Base-by-base conservation (phyloP, 331 rosid genomes). In the Acacia concinna region DNA sequence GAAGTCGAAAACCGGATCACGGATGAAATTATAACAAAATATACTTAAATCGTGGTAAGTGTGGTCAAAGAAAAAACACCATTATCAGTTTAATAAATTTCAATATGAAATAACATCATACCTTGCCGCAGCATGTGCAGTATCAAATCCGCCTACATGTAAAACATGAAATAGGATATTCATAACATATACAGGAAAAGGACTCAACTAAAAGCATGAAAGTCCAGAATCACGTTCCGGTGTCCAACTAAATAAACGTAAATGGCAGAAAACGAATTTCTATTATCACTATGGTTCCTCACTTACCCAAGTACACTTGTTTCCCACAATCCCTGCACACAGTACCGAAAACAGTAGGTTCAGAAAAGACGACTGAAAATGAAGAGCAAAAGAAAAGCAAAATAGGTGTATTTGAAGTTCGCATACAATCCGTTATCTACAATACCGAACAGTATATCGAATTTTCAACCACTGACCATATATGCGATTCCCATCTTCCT, bases 401-500 rank as follows among this genome's bases (percentile, higher is more conserved):
- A 12, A 11, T 38, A 30, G 31, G 35, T 1, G 27, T 10, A 30
- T 31, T 12, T 7, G 41, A 20, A 44, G 60, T 70, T 46, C 60
- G 25, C 20, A 47, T 4, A 76, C 6, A 6, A 52, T 59, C 31
- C 46, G 13, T 56, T 38, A 56, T 23, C 28, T 8, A 47, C 30
- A 20, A 65, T 52, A 70, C 60, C 25, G 59, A 51, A 56, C n/a
- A 70, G 79, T 8, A 11, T 12, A 35, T 35, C 15, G 32, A 56
- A 68, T 32, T 44, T 56, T 68, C 38, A 47, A 80, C 68, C 47
- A 27, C 94, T 31, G 31, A 94, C 98, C 98, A 94, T 68, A 94
- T 94, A 79, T 94, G 98, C 69, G 98, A 94, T 84, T 94, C 98
- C 98, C 98, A 94, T 82, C 98, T 71, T 37, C 98, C 98, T 3